These are phyloP conservation scores for Quercus gilva DNA, from an alignment of 306 rosid species.

Conservation along the genomic window DNA sequence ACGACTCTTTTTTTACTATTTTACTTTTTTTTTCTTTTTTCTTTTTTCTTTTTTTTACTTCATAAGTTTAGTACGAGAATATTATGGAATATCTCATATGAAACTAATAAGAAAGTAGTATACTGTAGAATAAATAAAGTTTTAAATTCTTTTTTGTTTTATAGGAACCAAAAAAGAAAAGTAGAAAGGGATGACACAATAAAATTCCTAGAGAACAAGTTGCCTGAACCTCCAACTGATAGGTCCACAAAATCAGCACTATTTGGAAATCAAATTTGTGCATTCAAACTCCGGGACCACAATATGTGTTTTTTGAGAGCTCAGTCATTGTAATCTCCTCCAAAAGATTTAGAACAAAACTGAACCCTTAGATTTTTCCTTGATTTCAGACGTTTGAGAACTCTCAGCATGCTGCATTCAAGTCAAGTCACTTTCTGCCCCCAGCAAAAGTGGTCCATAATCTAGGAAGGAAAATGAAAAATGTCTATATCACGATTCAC, in stretches of 20 bases:
- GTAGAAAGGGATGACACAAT: constrained; percentile 52
- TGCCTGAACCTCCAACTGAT: constrained; percentile 42
- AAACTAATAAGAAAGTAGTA: too few species aligned
- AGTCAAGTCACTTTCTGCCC: constrained; percentile 24
- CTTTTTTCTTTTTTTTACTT: too few species aligned
- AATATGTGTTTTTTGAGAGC: constrained; percentile 27
- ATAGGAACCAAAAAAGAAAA: not conserved
- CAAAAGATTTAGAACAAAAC: not conserved
- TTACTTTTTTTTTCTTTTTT: too few species aligned
- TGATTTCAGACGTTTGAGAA: not conserved
- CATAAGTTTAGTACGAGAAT: too few species aligned
- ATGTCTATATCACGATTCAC: too few species aligned
- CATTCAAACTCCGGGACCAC: constrained; percentile 24
- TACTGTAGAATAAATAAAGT: too few species aligned
- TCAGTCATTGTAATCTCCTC: constrained; percentile 39
- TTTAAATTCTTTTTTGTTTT: too few species aligned
- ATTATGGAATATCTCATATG: too few species aligned
- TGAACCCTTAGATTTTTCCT: not conserved
- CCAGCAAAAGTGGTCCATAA: constrained; percentile 33
- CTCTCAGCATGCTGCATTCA: constrained; percentile 24
- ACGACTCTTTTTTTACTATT: too few species aligned
- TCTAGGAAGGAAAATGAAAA: not conserved
- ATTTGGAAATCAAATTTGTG: constrained; percentile 11
- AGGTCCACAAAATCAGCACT: constrained; percentile 76
- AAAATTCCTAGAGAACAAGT: constrained; percentile 48